Percentiles rank a stretch among this genome's conserved stretches.
Conservation (phyloP, 345 rosid species). For the Hypericum perforatum region DNA sequence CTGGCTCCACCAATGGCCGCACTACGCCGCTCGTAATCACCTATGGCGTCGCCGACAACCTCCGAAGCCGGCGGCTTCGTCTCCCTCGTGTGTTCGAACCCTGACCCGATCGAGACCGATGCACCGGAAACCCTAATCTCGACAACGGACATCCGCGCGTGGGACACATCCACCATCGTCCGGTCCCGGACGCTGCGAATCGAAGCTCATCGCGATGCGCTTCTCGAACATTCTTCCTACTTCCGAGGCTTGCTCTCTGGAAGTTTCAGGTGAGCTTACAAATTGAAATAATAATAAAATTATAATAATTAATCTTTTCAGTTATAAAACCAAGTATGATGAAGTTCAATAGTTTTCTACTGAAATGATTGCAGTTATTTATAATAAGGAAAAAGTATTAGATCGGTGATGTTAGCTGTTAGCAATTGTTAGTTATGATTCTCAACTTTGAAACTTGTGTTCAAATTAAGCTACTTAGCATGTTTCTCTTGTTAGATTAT, state of each 20-base stretch:
- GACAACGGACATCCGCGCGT: conserved; percentile 29
- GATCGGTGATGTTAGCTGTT: too few relatives aligned
- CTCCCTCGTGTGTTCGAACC: conserved; percentile 26
- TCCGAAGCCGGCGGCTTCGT: conserved; percentile 28
- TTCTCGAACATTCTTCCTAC: conserved; percentile 45
- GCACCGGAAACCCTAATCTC: conserved; percentile 26
- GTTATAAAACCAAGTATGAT: too few relatives aligned
- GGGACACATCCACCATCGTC: conserved; percentile 39
- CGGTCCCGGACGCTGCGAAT: conserved; percentile 29
- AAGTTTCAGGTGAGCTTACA: conserved; percentile 44
- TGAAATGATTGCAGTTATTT: too few relatives aligned
- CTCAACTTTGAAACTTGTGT: too few relatives aligned
- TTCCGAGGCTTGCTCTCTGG: conserved; percentile 54
- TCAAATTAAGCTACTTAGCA: too few relatives aligned
- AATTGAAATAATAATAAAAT: not conserved
- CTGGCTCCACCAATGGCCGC: too few relatives aligned
- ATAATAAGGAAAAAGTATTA: too few relatives aligned
- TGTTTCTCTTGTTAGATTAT: too few relatives aligned
- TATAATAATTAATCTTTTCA: conserved; percentile 1
- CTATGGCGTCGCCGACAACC: conserved; percentile 30
- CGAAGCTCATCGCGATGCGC: conserved; percentile 42
- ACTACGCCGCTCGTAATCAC: too few relatives aligned
- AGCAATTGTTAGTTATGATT: too few relatives aligned
- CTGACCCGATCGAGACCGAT: conserved; percentile 15
- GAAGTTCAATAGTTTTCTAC: too few relatives aligned